phyloP scores from a whole-genome alignment of 805 yeast species.

The Candida sanyiensis region DNA sequence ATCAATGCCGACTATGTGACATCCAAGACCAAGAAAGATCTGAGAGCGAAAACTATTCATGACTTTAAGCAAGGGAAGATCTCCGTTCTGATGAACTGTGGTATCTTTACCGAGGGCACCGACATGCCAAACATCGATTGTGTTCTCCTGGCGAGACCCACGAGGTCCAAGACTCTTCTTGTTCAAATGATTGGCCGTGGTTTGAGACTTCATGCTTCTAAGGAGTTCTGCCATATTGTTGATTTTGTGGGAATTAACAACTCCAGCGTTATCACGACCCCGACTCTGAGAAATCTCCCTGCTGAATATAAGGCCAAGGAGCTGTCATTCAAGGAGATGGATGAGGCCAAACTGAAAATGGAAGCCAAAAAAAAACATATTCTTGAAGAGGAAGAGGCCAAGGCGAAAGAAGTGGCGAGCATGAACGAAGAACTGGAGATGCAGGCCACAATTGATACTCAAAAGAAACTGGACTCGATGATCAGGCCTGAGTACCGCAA shows the following conservation, averaged over 20 bases:
- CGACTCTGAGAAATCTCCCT: constrained; percentile 40
- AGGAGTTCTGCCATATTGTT: constrained; percentile 63
- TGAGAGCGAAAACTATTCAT: constrained; percentile 45
- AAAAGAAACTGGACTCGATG: background rate
- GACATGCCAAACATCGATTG: constrained; percentile 89
- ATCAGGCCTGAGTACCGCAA: background rate
- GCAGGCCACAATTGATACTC: constrained; percentile 7
- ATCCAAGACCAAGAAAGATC: constrained; percentile 50
- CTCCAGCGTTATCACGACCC: constrained; percentile 50
- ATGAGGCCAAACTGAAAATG: constrained; percentile 20
- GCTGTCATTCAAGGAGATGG: constrained; percentile 30
- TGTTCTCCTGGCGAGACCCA: constrained; percentile 72
- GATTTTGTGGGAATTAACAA: constrained; percentile 66
- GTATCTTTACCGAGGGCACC: constrained; percentile 90
- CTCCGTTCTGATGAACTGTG: constrained; percentile 79
- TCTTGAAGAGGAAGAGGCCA: constrained; percentile 8
- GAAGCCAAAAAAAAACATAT: constrained; percentile 17
- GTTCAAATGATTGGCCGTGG: constrained; percentile 94
- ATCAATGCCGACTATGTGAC: constrained; percentile 68
- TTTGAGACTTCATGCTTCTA: constrained; percentile 54
- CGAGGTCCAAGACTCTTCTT: constrained; percentile 63
- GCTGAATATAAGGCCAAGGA: constrained; percentile 24
- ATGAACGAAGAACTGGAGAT: background rate
- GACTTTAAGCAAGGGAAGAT: constrained; percentile 59
- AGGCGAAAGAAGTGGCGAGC: constrained; percentile 7